Base-by-base conservation (phyloP, 1,284 basidiomycete genomes). In the Hortiboletus rubellus region DNA sequence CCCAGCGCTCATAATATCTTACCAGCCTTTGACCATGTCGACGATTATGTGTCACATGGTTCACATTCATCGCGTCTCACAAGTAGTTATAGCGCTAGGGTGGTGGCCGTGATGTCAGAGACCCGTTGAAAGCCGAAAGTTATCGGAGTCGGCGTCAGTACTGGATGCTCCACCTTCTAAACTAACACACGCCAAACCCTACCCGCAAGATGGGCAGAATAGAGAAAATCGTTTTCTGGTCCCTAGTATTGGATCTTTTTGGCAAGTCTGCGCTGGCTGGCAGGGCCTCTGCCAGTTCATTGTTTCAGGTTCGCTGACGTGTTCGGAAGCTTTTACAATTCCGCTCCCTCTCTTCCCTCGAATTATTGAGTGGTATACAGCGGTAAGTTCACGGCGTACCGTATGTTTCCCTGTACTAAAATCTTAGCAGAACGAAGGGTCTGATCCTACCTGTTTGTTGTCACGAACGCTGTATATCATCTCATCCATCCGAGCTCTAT, bases 301-400 rank as follows among this genome's bases (percentile, higher is more conserved):
- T 18, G 17, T 15, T 38, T 46, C 22, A 22, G 3, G 22, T 22
- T 22, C 6, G 55, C 57, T 70, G 58, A 66, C 54, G 48, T 53
- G 51, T 52, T 24, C 45, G 51, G 38, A 66, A 87, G 92, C 93
- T 14, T 96, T 95, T 73, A 96, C 94, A n/a, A 92, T 96, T 45
- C 93, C 93, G n/a, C 79, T 96, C 34, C 93, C 93, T 36, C 82
- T 96, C 41, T 96, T 96, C 73, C 94, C 93, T 46, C 84, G 93
- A 43, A 79, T 93, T 51, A 90, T 93, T 50, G 89, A 94, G 75
- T 96, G 92, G 92, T 96, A 94, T 69, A 87, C 87, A 8, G 72
- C 84, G 70, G 89, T 89, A 61, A 64, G 84, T 69, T 43, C 18
- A 18, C 6, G 0, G 14, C 36, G 38, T 50, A 31, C 15, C 41